Evolutionary conservation across 768 basidiomycete species (phyloP).

Genomic region (Mycena vitilis): DNA sequence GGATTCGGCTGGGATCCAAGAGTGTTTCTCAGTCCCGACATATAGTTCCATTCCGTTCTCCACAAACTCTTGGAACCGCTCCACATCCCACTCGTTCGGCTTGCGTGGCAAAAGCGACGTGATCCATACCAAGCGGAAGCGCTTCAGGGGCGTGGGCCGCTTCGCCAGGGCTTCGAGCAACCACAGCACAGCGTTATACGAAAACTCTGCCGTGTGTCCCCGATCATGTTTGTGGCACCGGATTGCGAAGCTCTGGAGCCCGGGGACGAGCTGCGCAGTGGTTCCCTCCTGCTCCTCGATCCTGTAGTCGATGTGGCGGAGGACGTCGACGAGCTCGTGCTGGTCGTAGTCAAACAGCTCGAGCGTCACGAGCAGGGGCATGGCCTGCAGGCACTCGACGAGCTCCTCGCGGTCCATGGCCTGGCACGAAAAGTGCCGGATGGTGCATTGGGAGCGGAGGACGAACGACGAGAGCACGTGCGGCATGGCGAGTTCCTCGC

Average conservation of each 20-base stretch:
- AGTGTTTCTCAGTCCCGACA: slow-evolving; percentile 2
- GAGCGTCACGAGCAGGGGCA: slow-evolving; percentile 13
- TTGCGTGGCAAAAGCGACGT: slow-evolving; percentile 14
- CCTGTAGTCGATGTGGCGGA: slow-evolving; percentile 15
- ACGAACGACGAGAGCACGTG: background rate
- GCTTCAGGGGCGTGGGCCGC: slow-evolving; percentile 1
- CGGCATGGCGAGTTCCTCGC: background rate
- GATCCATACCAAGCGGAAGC: slow-evolving; percentile 13
- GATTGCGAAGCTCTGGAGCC: slow-evolving; percentile 14
- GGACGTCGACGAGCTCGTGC: background rate
- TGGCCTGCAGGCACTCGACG: background rate
- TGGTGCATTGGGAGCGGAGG: background rate
- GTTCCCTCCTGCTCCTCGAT: background rate
- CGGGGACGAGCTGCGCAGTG: background rate
- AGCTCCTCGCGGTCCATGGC: background rate
- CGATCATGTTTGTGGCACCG: background rate
- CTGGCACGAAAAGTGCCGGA: slow-evolving; percentile 14
- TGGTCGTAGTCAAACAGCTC: slow-evolving; percentile 20
- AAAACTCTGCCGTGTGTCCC: slow-evolving; percentile 9
- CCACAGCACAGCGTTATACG: slow-evolving; percentile 4
- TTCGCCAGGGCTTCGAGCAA: slow-evolving; percentile 3
- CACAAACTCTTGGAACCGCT: background rate
- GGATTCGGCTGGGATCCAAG: background rate
- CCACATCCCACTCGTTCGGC: background rate
- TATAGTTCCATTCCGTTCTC: slow-evolving; percentile 12